Evolutionary conservation across 2,329 filamentous ascomycete genomes (phyloP).

Genomic region (Massarina eburnea): DNA sequence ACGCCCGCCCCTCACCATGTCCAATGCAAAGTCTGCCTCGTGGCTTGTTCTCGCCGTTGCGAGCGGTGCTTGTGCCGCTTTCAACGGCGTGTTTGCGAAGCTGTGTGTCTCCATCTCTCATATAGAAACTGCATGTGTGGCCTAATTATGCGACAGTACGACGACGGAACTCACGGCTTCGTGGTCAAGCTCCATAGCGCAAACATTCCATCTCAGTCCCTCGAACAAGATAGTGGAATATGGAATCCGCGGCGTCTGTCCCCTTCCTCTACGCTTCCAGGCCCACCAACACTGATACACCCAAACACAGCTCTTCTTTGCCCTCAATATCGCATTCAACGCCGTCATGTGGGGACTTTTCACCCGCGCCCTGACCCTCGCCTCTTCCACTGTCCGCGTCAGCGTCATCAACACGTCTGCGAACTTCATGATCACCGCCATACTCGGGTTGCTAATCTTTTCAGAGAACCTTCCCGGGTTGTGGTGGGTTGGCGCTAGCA

Average conservation of each 20-base stretch:
- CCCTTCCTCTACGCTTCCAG: neutral
- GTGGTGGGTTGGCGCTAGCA: conserved; percentile 74
- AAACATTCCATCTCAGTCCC: conserved; percentile 49
- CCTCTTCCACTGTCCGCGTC: conserved; percentile 75
- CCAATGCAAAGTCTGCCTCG: conserved; percentile 21
- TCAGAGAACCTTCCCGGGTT: conserved; percentile 69
- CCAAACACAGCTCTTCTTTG: conserved; percentile 66
- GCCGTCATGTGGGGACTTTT: conserved; percentile 84
- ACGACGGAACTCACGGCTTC: conserved; percentile 61
- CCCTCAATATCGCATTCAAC: conserved; percentile 73
- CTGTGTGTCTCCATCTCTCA: conserved; percentile 56
- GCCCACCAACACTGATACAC: neutral
- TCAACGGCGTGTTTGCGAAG: conserved; percentile 83
- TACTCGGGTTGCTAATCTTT: conserved; percentile 72
- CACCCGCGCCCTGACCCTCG: conserved; percentile 73
- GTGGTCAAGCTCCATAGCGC: conserved; percentile 54
- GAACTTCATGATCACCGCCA: conserved; percentile 77
- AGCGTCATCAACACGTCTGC: conserved; percentile 80
- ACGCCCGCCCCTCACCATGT: conserved; percentile 18
- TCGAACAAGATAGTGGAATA: conserved; percentile 53
- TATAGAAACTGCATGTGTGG: neutral
- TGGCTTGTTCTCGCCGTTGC: conserved; percentile 69
- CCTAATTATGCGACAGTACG: conserved; percentile 48
- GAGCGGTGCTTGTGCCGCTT: conserved; percentile 75
- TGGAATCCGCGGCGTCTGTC: conserved; percentile 54